These are phyloP conservation scores for Raphidocelis subcapitata DNA, from an alignment of 139 green algal genomes.

Conservation along the genomic window DNA sequence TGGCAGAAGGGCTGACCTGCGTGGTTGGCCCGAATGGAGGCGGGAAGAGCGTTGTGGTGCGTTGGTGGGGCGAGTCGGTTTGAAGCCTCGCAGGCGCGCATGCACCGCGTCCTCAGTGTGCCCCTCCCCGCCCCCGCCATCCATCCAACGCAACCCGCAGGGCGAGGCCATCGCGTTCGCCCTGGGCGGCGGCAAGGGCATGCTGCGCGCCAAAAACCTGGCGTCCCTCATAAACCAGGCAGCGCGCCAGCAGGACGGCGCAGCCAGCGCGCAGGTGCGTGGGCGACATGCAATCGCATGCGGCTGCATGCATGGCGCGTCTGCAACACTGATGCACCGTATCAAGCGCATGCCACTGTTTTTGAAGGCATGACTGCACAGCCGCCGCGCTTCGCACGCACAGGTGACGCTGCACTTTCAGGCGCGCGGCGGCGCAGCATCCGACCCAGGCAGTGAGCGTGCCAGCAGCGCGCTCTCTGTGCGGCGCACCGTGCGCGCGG, in stretches of 20 bases:
- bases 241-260: not conserved
- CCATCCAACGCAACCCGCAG: conserved; percentile 17
- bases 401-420: no score
- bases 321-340: not conserved
- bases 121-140: not conserved
- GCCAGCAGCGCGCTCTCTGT: no score
- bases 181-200: conserved; percentile 56
- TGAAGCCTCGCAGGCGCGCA: not conserved
- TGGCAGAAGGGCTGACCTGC: conserved; percentile 36
- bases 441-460: conserved; percentile 13
- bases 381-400: not conserved
- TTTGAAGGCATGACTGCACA: not conserved
- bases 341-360: not conserved
- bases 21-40: conserved; percentile 66
- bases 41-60: conserved; percentile 68
- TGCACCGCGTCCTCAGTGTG: no score
- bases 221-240: conserved; percentile 50
- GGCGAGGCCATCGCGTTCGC: conserved; percentile 71
- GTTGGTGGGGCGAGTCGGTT: not conserved
- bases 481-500: not conserved
- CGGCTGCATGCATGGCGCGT: not conserved
- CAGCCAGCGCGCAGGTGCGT: not conserved
- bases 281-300: not conserved
- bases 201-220: conserved; percentile 52
- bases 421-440: no score